These are phyloP conservation scores for Xylariaceae sp. DNA, from an alignment of 2,329 filamentous ascomycete genomes.

Conservation along the genomic window DNA sequence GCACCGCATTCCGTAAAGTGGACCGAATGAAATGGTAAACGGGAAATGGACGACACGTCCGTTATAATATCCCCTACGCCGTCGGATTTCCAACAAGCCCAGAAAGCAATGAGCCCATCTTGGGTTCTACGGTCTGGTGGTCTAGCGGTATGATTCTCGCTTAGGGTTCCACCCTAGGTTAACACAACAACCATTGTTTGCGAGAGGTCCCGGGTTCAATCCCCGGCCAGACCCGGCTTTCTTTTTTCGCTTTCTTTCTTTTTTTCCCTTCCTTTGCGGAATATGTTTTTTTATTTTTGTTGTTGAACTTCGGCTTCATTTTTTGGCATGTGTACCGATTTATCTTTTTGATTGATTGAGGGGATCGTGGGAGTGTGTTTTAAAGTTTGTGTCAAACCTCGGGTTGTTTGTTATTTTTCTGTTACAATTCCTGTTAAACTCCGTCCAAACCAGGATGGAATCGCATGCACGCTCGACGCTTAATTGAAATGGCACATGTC, in stretches of 20 bases:
- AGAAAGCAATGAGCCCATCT: background rate
- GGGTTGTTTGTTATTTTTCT: too few relatives aligned
- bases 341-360: too few relatives aligned
- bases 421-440: too few relatives aligned
- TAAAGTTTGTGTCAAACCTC: too few relatives aligned
- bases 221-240: constrained; percentile 32
- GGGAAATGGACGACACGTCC: too few relatives aligned
- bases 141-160: constrained; percentile 68
- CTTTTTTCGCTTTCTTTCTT: background rate
- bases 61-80: background rate
- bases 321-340: too few relatives aligned
- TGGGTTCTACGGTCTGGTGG: constrained; percentile 40
- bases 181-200: constrained; percentile 18
- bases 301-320: background rate
- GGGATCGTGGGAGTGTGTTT: too few relatives aligned
- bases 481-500: too few relatives aligned
- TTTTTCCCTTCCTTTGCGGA: background rate
- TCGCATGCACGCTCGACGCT: too few relatives aligned
- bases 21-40: too few relatives aligned
- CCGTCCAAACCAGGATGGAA: too few relatives aligned
- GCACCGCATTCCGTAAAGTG: too few relatives aligned
- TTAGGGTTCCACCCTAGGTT: constrained; percentile 45
- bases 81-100: background rate
- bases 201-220: constrained; percentile 41
- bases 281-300: background rate